A percentile compares a stretch with the other conserved stretches of the same genome.
These are phyloP conservation scores for Phlyctochytrium bullatum DNA, from an alignment of 192 early-diverging fungal genomes.

Conservation along the genomic window DNA sequence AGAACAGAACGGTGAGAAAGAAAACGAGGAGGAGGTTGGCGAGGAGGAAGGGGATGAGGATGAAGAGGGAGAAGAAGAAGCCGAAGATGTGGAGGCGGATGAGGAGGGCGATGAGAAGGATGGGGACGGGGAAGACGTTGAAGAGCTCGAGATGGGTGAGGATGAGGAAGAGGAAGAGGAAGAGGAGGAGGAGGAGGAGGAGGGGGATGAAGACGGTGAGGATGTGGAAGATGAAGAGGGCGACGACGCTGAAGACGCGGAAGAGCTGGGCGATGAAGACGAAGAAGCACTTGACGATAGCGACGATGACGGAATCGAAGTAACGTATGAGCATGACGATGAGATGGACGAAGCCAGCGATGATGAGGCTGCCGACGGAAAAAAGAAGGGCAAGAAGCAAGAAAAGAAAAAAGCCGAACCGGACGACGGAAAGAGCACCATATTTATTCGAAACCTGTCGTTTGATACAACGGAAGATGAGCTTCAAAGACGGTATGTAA, in stretches of 20 bases:
- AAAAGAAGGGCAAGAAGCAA: conserved; percentile 13
- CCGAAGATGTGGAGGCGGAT: conserved; percentile 25
- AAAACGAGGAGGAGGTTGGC: conserved; percentile 33
- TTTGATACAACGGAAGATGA: conserved; percentile 88
- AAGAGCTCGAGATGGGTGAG: conserved; percentile 26
- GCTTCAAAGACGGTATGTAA: conserved; percentile 53
- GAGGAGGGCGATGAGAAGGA: conserved; percentile 35
- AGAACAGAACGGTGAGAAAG: conserved; percentile 31
- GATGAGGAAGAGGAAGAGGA: conserved; percentile 38
- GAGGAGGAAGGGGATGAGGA: conserved; percentile 36
- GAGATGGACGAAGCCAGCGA: conserved; percentile 34
- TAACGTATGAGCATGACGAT: conserved; percentile 9
- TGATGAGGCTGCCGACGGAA: conserved; percentile 13
- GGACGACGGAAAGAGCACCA: conserved; percentile 52
- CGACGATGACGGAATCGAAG: conserved; percentile 35
- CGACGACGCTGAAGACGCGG: conserved; percentile 37
- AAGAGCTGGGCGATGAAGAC: conserved; percentile 36
- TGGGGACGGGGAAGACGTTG: conserved; percentile 48
- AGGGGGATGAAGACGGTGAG: conserved; percentile 26
- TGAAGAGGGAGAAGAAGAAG: conserved; percentile 38
- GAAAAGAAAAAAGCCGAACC: conserved; percentile 22
- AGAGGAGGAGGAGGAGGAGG: conserved; percentile 42
- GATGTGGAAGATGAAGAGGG: conserved; percentile 33
- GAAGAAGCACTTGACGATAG: conserved; percentile 28
- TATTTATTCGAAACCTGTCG: conserved; percentile 90